Conservation (phyloP, 2,329 filamentous ascomycete genomes). For the Fusarium tanahbumbuense region DNA sequence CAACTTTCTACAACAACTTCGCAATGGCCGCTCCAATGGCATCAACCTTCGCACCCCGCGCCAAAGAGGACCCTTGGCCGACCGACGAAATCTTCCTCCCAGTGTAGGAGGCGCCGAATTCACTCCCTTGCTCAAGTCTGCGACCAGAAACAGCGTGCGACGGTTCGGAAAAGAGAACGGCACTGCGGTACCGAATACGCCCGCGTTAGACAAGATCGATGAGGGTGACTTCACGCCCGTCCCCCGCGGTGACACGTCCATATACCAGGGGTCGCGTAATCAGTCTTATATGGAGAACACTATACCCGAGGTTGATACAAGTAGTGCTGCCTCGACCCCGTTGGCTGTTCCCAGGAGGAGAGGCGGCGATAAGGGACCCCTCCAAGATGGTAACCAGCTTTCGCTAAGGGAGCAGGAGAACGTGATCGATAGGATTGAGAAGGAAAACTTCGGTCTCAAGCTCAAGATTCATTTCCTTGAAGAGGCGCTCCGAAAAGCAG, state of each 20-base stretch:
- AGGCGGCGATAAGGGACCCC: conserved; percentile 71
- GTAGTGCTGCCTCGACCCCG: conserved; percentile 86
- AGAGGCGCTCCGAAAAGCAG: conserved; percentile 86
- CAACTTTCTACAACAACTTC: conserved; percentile 80
- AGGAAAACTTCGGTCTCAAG: conserved; percentile 97
- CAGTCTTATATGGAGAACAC: conserved; percentile 76
- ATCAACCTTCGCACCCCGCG: conserved; percentile 79
- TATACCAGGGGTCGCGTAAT: conserved; percentile 74
- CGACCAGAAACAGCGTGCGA: conserved; percentile 77
- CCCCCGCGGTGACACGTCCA: conserved; percentile 77
- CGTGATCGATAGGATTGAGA: conserved; percentile 94
- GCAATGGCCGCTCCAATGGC: conserved; percentile 69
- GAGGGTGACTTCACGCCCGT: conserved; percentile 81
- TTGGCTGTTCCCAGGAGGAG: conserved; percentile 75
- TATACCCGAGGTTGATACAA: conserved; percentile 79
- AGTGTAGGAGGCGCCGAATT: conserved; percentile 81
- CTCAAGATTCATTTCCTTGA: conserved; percentile 97
- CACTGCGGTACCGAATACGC: conserved; percentile 72
- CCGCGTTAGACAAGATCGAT: conserved; percentile 73
- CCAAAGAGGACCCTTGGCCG: conserved; percentile 74
- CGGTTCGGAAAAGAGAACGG: conserved; percentile 72
- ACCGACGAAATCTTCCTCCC: conserved; percentile 76
- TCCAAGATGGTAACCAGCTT: conserved; percentile 89
- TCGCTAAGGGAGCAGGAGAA: conserved; percentile 95
- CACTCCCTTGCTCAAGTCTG: conserved; percentile 89